phyloP scores from a whole-genome alignment of 495 filamentous ascomycete species.

The Xylaria venustula region DNA sequence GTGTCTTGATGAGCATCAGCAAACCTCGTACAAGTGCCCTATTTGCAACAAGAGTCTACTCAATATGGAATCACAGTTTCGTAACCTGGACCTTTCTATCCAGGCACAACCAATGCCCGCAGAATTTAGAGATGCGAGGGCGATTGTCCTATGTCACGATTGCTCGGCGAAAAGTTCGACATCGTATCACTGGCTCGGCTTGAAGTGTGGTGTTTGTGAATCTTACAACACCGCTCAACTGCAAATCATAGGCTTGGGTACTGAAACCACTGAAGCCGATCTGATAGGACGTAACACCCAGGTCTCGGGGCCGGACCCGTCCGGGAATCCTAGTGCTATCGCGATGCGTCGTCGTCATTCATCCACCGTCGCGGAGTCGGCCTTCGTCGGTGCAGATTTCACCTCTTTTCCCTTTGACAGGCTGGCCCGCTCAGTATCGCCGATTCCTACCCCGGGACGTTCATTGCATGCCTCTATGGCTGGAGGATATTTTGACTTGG shows the following conservation, averaged over 20 bases:
- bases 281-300: slow-evolving; percentile 23
- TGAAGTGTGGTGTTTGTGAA: slow-evolving; percentile 82
- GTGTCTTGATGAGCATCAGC: slow-evolving; percentile 83
- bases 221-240: slow-evolving; percentile 83
- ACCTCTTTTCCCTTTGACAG: slow-evolving; percentile 35
- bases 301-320: slow-evolving; percentile 18
- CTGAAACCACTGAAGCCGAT: slow-evolving; percentile 33
- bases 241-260: slow-evolving; percentile 45
- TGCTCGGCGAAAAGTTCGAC: slow-evolving; percentile 83
- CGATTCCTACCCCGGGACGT: slow-evolving; percentile 18
- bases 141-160: slow-evolving; percentile 88
- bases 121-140: slow-evolving; percentile 76
- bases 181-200: slow-evolving; percentile 89
- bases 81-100: slow-evolving; percentile 82
- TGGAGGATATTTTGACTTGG: slow-evolving; percentile 19
- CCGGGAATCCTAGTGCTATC: slow-evolving; percentile 7
- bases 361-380: slow-evolving; percentile 27
- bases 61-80: slow-evolving; percentile 97
- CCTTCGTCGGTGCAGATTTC: slow-evolving; percentile 21
- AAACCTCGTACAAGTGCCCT: slow-evolving; percentile 87
- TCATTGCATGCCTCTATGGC: slow-evolving; percentile 16
- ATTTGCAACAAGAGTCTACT: slow-evolving; percentile 89
- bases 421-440: slow-evolving; percentile 39
- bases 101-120: slow-evolving; percentile 86
- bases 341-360: slow-evolving; percentile 31